A percentile compares a stretch with the other conserved stretches of the same genome.
Evolutionary conservation across 306 rosid species (phyloP).

Genomic region (Cucurbita ficifolia): DNA sequence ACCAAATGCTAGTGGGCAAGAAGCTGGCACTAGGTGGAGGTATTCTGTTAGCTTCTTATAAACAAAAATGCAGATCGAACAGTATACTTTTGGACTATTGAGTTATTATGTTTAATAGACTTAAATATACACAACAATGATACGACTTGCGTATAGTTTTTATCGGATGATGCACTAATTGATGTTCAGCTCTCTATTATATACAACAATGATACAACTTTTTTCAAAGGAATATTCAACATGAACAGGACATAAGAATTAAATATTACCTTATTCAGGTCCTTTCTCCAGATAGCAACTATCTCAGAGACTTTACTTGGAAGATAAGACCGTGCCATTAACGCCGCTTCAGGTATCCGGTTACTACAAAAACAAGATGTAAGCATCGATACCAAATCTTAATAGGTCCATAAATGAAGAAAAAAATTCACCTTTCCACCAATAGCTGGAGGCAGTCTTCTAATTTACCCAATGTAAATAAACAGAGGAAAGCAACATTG

Average conservation of each 20-base stretch:
- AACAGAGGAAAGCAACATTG: conserved; percentile 90
- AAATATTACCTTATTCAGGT: conserved; percentile 65
- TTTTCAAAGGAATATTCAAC: not conserved
- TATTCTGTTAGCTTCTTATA: no score
- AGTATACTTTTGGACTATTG: not conserved
- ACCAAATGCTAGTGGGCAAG: no score
- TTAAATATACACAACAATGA: not conserved
- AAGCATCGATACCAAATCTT: not conserved
- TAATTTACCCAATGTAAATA: conserved; percentile 87
- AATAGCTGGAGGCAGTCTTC: conserved; percentile 94
- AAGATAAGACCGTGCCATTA: conserved; percentile 95
- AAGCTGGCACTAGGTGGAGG: no score
- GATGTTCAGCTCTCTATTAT: not conserved
- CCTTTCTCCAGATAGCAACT: conserved; percentile 83
- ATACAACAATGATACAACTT: not conserved
- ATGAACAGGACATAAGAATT: not conserved
- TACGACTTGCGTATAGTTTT: not conserved
- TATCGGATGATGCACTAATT: not conserved
- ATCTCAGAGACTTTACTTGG: conserved; percentile 95
- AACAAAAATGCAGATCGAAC: no score
- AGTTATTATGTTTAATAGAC: not conserved
- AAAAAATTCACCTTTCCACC: conserved; percentile 60
- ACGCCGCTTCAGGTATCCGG: conserved; percentile 97
- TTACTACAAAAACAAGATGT: conserved; percentile 36
- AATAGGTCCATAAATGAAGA: conserved; percentile 1